Evolutionary conservation across 352 stramenopile species (phyloP), one percentile per base, ranked within the genome.

Genomic region (Phytophthora hibernalis): DNA sequence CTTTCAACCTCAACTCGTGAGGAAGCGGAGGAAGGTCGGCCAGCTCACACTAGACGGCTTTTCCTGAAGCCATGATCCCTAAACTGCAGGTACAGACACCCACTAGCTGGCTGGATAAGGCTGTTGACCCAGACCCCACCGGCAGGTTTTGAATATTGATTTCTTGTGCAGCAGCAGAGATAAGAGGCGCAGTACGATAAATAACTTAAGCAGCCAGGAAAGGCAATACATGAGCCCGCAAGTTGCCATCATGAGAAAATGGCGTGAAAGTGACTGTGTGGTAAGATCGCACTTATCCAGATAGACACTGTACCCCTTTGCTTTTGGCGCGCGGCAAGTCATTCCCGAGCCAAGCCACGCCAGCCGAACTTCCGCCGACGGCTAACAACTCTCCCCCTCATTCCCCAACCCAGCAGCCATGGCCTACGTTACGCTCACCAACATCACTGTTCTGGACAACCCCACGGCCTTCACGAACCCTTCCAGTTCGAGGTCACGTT

Each of bases 401-500:
- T 62, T 60, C 54, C 42, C 26, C 2, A 28, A 28, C 53, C 16
- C 33, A 18, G 37, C 31, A 43, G 42, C 10, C 13, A 96, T 96
- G 88, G 88, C 88, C 30, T 96, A 95, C 81, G 86, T 96, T 50
- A 96, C 88, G 63, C 79, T 98, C 35, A 95, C 90, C 37, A 97
- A 97, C 79, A 96, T 98, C 67, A 95, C 93, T n/a, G 97, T 99
- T 58, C 85, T 99, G 43, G 97, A 99, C 78, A 99, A 99, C 87
- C 98, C 98, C 24, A 97, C 93, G 50, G 83, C 82, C 48, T 99
- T 99, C 75, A 96, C 85, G n/a, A 99, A 98, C 80, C 96, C 16
- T 99, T 99, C 81, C 95, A 99, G 78, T 99, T 99, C 79, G 97
- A 99, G 79, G 98, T 99, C 71, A 99, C 97, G 2, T 99, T 99